Percentiles rank a stretch among this genome's conserved stretches.
phyloP scores from a whole-genome alignment of 495 filamentous ascomycete species.

The Talaromyces trachyspermus region DNA sequence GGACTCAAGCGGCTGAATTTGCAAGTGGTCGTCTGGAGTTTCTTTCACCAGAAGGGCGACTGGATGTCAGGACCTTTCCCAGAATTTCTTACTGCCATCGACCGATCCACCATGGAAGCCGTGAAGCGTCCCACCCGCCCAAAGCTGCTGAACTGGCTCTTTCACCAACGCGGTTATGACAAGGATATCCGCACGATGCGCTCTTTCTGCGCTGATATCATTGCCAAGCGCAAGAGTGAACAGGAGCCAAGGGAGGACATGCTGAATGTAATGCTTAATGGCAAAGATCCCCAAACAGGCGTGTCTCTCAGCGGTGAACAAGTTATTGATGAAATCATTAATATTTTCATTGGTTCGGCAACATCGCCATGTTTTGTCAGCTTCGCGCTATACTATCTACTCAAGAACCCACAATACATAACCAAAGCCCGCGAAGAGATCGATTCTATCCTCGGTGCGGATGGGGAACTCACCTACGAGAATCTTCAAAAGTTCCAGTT shows the following conservation, averaged over 20 bases:
- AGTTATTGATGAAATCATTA: conserved; percentile 57
- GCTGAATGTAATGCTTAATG: conserved; percentile 59
- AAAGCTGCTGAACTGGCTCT: conserved; percentile 26
- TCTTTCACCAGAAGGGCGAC: conserved; percentile 30
- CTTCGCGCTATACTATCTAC: conserved; percentile 31
- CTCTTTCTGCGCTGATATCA: conserved; percentile 47
- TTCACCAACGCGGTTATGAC: conserved; percentile 41
- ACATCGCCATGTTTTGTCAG: conserved; percentile 31
- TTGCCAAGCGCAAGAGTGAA: conserved; percentile 46
- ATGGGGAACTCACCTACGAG: conserved; percentile 29
- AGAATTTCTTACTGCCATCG: conserved; percentile 31
- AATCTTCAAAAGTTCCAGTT: conserved; percentile 62
- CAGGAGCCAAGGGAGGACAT: conserved; percentile 55
- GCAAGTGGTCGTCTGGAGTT: conserved; percentile 58
- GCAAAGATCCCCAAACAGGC: conserved; percentile 58
- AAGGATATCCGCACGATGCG: conserved; percentile 49
- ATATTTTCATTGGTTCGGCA: conserved; percentile 34
- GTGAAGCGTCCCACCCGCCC: conserved; percentile 34
- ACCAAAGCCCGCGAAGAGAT: conserved; percentile 28
- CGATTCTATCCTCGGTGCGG: conserved; percentile 13
- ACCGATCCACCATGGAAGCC: conserved; percentile 32
- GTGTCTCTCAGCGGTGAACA: conserved; percentile 48
- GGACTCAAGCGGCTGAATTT: conserved; percentile 66
- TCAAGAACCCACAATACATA: conserved; percentile 24
- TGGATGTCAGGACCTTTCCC: conserved; percentile 20